Evolutionary conservation across 805 yeast genomes (phyloP).

Genomic region (Yarrowia yakushimensis): DNA sequence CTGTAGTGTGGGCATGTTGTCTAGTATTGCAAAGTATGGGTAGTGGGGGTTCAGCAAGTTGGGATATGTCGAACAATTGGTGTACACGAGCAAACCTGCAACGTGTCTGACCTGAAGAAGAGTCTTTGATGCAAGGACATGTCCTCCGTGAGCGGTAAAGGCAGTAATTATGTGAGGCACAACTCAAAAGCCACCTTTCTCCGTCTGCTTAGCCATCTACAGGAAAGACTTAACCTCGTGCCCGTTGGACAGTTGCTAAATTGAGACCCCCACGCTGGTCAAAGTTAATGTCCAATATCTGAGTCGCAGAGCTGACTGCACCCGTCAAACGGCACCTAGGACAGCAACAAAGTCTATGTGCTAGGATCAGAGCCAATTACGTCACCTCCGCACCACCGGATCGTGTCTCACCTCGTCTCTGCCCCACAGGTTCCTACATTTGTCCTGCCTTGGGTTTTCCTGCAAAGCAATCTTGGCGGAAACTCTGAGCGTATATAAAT

Average conservation of each 20-base stretch:
- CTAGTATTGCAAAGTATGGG: no score
- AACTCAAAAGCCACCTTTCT: neutral
- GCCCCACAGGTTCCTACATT: conserved; percentile 19
- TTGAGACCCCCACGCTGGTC: neutral
- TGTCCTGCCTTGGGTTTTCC: conserved; percentile 1
- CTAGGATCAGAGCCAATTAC: no score
- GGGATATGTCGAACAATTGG: no score
- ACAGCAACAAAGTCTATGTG: no score
- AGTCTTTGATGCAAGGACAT: neutral
- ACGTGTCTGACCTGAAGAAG: neutral
- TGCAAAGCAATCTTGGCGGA: conserved; percentile 21
- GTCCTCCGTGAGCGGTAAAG: neutral
- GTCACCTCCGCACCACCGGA: neutral
- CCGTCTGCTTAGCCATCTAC: neutral
- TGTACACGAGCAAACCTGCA: no score
- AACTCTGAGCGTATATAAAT: conserved; percentile 8
- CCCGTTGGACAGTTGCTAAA: neutral
- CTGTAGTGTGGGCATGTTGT: no score
- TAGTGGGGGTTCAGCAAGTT: neutral
- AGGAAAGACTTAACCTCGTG: conserved; percentile 4
- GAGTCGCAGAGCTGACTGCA: no score
- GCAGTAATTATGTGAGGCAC: neutral
- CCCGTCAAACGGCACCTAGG: neutral
- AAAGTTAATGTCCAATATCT: neutral
- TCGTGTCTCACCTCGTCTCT: conserved; percentile 2